A percentile compares a stretch with the other conserved stretches of the same genome.
These are phyloP conservation scores for Acanthamoeba rhysodes DNA, from an alignment of 208 protist genomes.

Conservation along the genomic window DNA sequence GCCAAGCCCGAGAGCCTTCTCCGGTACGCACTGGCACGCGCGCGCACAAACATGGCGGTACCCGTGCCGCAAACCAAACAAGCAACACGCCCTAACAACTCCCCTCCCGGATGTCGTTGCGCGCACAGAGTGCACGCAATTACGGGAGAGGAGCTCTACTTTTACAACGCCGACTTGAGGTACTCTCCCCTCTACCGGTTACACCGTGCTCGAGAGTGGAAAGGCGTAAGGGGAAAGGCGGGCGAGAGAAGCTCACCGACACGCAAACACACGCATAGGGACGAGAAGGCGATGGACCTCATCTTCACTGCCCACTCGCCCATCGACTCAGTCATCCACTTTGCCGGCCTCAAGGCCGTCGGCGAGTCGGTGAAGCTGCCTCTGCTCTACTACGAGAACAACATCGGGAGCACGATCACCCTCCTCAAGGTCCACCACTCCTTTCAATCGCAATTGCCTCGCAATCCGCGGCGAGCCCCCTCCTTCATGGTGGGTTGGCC, in stretches of 20 bases:
- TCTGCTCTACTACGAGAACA: slow-evolving; percentile 98
- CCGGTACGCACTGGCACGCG: not conserved
- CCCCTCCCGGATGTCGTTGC: not conserved
- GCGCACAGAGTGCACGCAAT: not conserved
- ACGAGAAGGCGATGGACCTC: slow-evolving; percentile 91
- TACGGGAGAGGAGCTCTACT: slow-evolving; percentile 17
- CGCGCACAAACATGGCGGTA: not conserved
- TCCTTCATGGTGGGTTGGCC: too few species aligned
- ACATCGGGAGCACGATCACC: slow-evolving; percentile 95
- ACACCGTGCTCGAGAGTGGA: not conserved
- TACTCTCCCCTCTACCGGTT: not conserved
- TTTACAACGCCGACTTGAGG: slow-evolving; percentile 32
- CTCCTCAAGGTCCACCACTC: slow-evolving; percentile 94
- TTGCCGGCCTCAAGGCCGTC: slow-evolving; percentile 95
- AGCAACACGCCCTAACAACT: not conserved
- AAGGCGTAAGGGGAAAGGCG: too few species aligned
- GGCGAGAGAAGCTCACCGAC: too few species aligned
- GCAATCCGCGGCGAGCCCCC: too few species aligned
- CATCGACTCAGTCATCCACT: slow-evolving; percentile 96
- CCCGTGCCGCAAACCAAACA: not conserved
- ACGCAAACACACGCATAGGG: not conserved
- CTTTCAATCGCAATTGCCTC: slow-evolving; percentile 82
- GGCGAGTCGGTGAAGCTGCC: slow-evolving; percentile 95
- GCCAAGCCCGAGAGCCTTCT: slow-evolving; percentile 80
- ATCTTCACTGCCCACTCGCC: slow-evolving; percentile 93